phyloP scores from a whole-genome alignment of 805 yeast species.

The Yamadazyma takamatsuzukensis region DNA sequence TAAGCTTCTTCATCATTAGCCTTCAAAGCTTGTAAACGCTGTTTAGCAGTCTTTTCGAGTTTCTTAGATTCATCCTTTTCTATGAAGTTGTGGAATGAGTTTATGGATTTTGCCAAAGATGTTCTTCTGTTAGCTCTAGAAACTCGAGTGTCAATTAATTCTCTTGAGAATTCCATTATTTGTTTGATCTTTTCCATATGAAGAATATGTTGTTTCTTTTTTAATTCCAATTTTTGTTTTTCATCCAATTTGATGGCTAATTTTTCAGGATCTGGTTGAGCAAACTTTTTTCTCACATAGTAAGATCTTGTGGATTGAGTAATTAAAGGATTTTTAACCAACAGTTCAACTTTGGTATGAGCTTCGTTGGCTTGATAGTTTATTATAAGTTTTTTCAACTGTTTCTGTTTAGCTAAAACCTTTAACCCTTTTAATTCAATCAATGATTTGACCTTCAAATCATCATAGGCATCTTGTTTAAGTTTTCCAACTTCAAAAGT shows the following conservation, averaged over 20 bases:
- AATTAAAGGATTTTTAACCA: slow-evolving; percentile 53
- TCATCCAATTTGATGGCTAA: slow-evolving; percentile 74
- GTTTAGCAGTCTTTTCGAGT: slow-evolving; percentile 78
- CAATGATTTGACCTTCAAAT: slow-evolving; percentile 59
- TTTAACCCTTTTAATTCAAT: slow-evolving; percentile 69
- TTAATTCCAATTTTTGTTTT: slow-evolving; percentile 58
- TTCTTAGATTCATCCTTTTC: slow-evolving; percentile 76
- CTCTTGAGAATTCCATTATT: slow-evolving; percentile 25
- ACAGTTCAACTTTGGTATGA: slow-evolving; percentile 49
- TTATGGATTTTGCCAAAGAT: slow-evolving; percentile 32
- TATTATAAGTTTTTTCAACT: slow-evolving; percentile 59
- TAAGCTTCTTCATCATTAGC: slow-evolving; percentile 89
- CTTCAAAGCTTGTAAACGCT: slow-evolving; percentile 81
- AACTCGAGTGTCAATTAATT: slow-evolving; percentile 16
- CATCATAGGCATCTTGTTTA: slow-evolving; percentile 40
- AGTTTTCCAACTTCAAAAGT: slow-evolving; percentile 31
- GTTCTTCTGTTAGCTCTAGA: slow-evolving; percentile 23
- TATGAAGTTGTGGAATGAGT: slow-evolving; percentile 49
- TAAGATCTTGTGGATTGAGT: slow-evolving; percentile 67
- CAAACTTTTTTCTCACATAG: slow-evolving; percentile 64
- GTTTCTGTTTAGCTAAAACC: slow-evolving; percentile 66
- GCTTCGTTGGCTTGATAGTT: slow-evolving; percentile 51
- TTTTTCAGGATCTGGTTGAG: slow-evolving; percentile 70
- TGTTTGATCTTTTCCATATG: slow-evolving; percentile 47
- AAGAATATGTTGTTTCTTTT: slow-evolving; percentile 44